Conservation (phyloP, 176 grass and related monocot species). For the Carex parvula region DNA sequence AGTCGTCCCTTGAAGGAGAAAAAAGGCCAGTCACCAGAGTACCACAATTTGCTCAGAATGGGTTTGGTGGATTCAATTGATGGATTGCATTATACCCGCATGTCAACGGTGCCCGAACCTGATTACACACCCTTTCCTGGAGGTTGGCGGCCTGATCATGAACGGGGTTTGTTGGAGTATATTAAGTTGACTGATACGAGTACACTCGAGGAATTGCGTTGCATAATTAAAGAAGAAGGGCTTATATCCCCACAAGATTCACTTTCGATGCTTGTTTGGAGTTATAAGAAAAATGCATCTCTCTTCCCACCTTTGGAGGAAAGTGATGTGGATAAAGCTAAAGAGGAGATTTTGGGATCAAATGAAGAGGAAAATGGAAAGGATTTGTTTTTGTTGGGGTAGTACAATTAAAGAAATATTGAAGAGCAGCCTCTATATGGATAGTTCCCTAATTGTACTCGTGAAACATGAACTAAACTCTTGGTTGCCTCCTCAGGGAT, state of each 20-base stretch:
- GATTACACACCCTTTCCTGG: constrained; percentile 74
- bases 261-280: constrained; percentile 93
- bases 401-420: not conserved
- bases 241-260: constrained; percentile 81
- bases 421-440: not conserved
- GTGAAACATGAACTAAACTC: not conserved
- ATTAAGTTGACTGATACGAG: constrained; percentile 69
- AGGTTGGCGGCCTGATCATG: constrained; percentile 77
- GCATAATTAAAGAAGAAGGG: constrained; percentile 71
- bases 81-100: constrained; percentile 88
- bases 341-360: constrained; percentile 42
- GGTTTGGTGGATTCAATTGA: constrained; percentile 85
- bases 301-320: constrained; percentile 43
- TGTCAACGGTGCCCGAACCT: constrained; percentile 95
- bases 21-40: constrained; percentile 90
- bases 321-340: constrained; percentile 32
- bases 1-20: constrained; percentile 94
- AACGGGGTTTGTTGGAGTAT: constrained; percentile 79
- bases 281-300: constrained; percentile 91
- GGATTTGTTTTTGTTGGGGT: constrained; percentile 4
- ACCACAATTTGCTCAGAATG: constrained; percentile 94
- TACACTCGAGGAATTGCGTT: constrained; percentile 58
- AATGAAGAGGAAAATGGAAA: constrained; percentile 41
- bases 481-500: not conserved
- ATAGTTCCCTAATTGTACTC: not conserved